A percentile compares a stretch with the other conserved stretches of the same genome.
Evolutionary conservation across 2,329 filamentous ascomycete species (phyloP).

Genomic region (Exserohilum rostratum): DNA sequence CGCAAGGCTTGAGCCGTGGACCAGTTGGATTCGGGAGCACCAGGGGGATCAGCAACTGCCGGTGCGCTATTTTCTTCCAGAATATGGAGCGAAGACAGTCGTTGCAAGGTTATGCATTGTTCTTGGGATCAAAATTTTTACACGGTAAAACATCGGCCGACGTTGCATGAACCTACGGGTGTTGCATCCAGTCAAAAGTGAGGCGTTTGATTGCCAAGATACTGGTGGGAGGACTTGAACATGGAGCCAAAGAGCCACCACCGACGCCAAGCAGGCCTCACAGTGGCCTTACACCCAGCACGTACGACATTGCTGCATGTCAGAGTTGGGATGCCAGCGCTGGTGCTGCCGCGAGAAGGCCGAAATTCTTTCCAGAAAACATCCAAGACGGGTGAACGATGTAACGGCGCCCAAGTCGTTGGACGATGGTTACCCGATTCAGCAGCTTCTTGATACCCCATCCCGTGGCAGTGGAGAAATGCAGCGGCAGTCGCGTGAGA

Average conservation of each 20-base stretch:
- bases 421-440: background rate
- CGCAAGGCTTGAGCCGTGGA: background rate
- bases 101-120: constrained; percentile 5
- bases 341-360: background rate
- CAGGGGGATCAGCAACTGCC: background rate
- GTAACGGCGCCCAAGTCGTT: background rate
- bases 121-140: constrained; percentile 8
- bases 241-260: background rate
- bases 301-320: background rate
- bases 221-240: background rate
- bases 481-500: background rate
- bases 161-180: background rate
- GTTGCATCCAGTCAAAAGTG: constrained; percentile 11
- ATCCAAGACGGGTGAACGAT: background rate
- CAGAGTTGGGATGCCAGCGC: background rate
- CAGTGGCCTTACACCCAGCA: background rate
- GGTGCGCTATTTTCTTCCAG: background rate
- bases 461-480: background rate
- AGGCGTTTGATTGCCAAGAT: constrained; percentile 6
- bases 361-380: background rate
- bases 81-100: background rate
- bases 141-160: constrained; percentile 10
- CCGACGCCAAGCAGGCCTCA: constrained; percentile 1
- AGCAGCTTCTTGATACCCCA: background rate
- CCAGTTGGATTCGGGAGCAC: background rate